Evolutionary conservation across 352 stramenopile genomes (phyloP), one percentile per base, ranked within the genome.

Genomic region (Phytophthora idaei): DNA sequence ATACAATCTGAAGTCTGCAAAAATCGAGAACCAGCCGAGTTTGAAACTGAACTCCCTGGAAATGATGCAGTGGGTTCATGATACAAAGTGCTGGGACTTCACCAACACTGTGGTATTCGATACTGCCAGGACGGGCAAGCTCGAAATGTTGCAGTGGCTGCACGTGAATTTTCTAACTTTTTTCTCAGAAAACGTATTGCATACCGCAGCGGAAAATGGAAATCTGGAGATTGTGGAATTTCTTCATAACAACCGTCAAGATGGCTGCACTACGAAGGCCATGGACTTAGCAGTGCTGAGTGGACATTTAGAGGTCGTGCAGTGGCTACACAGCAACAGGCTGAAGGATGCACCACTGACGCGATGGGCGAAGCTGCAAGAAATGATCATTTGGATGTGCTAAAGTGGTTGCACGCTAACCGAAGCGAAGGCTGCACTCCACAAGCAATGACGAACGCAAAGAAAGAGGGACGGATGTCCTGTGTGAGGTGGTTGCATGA

Each of bases 401-500:
- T 68, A 12, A 17, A 57, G 11, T 67, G 60, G 41, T 34, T 67
- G 5, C 44, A 46, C 45, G 25, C 41, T 45, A 67, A 61, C 25
- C 50, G 50, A 8, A 51, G 9, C 37, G 37, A 70, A 41, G 55
- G 52, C 8, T 39, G 52, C n/a, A 61, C 44, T 15, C n/a, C 49
- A 32, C 10, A 14, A 10, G 41, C 54, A 10, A 44, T 65, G 17
- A 29, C 61, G 31, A 21, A 32, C 14, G 42, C 49, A 17, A n/a
- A 46, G 9, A 21, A 10, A 10, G 15, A 53, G 4, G 10, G 17
- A 6, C 28, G 53, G 21, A 15, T 50, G 5, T 2, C 34, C 4
- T 14, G 64, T 15, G 27, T 56, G 28, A 53, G 46, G 34, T 75
- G 57, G 41, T 51, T 75, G 3, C 39, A 68, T 15, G 25, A 55